A percentile compares a stretch with the other conserved stretches of the same genome.
Conservation (phyloP, 2,329 filamentous ascomycete genomes). For the Phaeomoniella chlamydospora region DNA sequence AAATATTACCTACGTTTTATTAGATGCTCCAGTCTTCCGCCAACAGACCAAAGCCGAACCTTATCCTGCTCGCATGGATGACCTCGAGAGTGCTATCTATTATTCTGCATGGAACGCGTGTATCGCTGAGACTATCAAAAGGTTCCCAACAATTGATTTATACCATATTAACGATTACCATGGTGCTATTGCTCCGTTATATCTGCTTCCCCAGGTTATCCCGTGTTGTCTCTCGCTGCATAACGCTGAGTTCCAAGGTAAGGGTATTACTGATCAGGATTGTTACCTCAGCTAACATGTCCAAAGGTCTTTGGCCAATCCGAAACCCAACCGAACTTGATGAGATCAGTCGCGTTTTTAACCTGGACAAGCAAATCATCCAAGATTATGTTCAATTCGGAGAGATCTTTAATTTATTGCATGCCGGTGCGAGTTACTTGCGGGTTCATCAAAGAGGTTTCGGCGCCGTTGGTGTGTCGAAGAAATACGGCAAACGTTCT, state of each 20-base stretch:
- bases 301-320: slow-evolving; percentile 35
- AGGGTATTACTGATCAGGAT: too few species aligned
- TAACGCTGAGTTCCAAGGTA: slow-evolving; percentile 45
- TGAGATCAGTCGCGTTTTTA: slow-evolving; percentile 42
- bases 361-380: slow-evolving; percentile 36
- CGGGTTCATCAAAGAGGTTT: slow-evolving; percentile 45
- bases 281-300: too few species aligned
- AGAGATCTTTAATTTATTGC: slow-evolving; percentile 44
- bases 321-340: slow-evolving; percentile 35
- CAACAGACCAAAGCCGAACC: slow-evolving; percentile 40
- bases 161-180: slow-evolving; percentile 45
- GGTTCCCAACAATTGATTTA: slow-evolving; percentile 35
- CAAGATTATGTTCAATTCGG: slow-evolving; percentile 43
- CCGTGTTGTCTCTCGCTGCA: slow-evolving; percentile 41
- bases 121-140: slow-evolving; percentile 39
- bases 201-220: slow-evolving; percentile 39
- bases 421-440: slow-evolving; percentile 41
- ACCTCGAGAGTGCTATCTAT: slow-evolving; percentile 43
- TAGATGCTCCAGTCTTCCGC: slow-evolving; percentile 44
- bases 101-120: slow-evolving; percentile 48
- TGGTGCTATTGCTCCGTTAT: slow-evolving; percentile 37
- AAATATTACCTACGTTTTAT: slow-evolving; percentile 45
- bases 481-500: slow-evolving; percentile 44
- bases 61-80: slow-evolving; percentile 45
- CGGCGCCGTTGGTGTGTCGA: slow-evolving; percentile 43